Percentiles rank a stretch among this genome's conserved stretches.
phyloP scores from a whole-genome alignment of 805 yeast species.

The Wickerhamomyces queroliae region DNA sequence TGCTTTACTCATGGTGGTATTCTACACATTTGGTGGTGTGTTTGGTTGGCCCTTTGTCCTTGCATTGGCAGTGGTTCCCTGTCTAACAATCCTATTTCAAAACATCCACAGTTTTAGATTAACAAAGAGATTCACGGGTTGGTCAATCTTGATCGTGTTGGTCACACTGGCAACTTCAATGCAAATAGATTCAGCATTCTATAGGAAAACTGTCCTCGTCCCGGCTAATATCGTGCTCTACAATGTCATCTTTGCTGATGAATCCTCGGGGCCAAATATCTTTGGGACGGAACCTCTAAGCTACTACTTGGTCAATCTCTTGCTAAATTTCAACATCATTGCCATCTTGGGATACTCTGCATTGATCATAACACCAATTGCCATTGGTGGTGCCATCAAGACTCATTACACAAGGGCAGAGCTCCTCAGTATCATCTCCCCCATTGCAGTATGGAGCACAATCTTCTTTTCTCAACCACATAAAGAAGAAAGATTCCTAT shows the following conservation, averaged over 20 bases:
- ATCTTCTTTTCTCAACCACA: constrained; percentile 78
- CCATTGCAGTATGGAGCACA: constrained; percentile 59
- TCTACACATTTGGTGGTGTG: constrained; percentile 62
- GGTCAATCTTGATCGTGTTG: constrained; percentile 20
- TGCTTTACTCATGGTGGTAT: constrained; percentile 29
- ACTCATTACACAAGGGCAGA: constrained; percentile 6
- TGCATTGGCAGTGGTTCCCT: constrained; percentile 57
- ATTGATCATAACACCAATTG: constrained; percentile 24
- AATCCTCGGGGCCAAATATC: constrained; percentile 76
- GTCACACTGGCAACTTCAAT: constrained; percentile 25
- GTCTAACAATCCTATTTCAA: constrained; percentile 26
- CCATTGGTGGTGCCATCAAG: constrained; percentile 10
- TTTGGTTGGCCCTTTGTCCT: constrained; percentile 91
- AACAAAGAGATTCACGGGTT: constrained; percentile 14
- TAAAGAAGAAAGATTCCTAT: constrained; percentile 88
- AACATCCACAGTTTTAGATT: constrained; percentile 1
- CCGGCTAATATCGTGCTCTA: constrained; percentile 80
- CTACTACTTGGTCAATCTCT: constrained; percentile 64
- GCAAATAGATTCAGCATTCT: constrained; percentile 54
- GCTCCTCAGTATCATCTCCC: constrained; percentile 34
- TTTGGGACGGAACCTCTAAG: constrained; percentile 80
- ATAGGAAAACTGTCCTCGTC: constrained; percentile 56
- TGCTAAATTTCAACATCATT: constrained; percentile 67
- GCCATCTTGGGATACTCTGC: constrained; percentile 38
- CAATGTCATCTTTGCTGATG: constrained; percentile 67